A percentile compares a stretch with the other conserved stretches of the same genome.
These are phyloP conservation scores for Pythium diclinum DNA, from an alignment of 352 stramenopile genomes.

Conservation along the genomic window DNA sequence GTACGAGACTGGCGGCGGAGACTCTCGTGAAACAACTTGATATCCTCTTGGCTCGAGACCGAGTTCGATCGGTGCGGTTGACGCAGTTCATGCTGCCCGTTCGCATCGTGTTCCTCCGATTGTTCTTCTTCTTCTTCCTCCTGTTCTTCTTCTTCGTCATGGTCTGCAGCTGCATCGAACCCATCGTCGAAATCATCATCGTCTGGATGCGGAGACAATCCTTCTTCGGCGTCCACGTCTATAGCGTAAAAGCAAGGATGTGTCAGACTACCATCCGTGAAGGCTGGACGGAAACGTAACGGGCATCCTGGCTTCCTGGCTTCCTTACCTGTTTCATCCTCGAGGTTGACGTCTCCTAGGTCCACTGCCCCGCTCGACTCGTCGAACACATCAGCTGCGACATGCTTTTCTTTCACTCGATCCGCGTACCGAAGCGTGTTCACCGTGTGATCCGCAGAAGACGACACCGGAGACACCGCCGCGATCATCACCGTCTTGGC, in stretches of 20 bases:
- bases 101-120: slow-evolving; percentile 15
- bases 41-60: slow-evolving; percentile 56
- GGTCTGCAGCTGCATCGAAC: slow-evolving; percentile 19
- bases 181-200: slow-evolving; percentile 29
- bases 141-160: slow-evolving; percentile 22
- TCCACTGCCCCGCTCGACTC: slow-evolving; percentile 41
- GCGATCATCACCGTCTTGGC: slow-evolving; percentile 96
- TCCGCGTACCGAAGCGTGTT: slow-evolving; percentile 98
- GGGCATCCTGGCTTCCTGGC: not conserved
- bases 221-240: slow-evolving; percentile 34
- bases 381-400: slow-evolving; percentile 67
- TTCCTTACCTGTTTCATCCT: slow-evolving; percentile 41
- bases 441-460: slow-evolving; percentile 93
- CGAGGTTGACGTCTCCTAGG: slow-evolving; percentile 53
- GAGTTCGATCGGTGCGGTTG: slow-evolving; percentile 30
- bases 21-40: slow-evolving; percentile 54
- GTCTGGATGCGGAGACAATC: slow-evolving; percentile 26
- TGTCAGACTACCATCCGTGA: not conserved
- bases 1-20: slow-evolving; percentile 51
- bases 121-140: slow-evolving; percentile 22
- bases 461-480: slow-evolving; percentile 92
- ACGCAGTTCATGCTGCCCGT: slow-evolving; percentile 24
- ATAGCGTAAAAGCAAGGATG: not conserved
- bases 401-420: slow-evolving; percentile 95
- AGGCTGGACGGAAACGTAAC: not conserved